Base-by-base conservation (phyloP, 2,329 filamentous ascomycete species). In the Phaeophleospora eucalypticola region DNA sequence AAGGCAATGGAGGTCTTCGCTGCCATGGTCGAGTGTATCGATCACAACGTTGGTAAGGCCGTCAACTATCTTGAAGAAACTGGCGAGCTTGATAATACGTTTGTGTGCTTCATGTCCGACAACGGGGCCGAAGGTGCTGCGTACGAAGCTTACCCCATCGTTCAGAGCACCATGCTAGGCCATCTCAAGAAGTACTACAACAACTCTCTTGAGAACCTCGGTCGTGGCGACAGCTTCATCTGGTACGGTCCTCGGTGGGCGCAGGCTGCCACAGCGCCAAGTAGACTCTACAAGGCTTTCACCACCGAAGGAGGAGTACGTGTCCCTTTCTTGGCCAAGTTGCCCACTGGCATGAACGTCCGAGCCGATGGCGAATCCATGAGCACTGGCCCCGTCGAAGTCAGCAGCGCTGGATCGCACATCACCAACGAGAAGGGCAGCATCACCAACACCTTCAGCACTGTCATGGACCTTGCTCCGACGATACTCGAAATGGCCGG, bases 11-110 rank as follows among this genome's bases (percentile, higher is more conserved):
- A 83, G 56, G 74, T 78, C 3, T 84, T 78, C 48, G 80, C 81
- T 0, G 81, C 71, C 10, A 84, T 84, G 78, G 80, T 83, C 2
- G 79, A 83, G 46, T 71, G 70, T 42, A 82, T 83, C 43, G 81
- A 84, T 55, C 61, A 62, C 47, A 80, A 64, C 82, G 48, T 84
- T 15, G 80, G 80, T 32, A 77, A 77, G 46, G 75, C 83, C 2
- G 65, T 82, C 17, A 67, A 78, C 29, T 77, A 82, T 54, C 71
- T 83, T 2, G 68, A 77, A 46, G 60, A 71, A 36, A 77, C 73
- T 2, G 77, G 73, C 46, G 80, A 84, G 58, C 68, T 80, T 0
- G 80, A 84, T 52, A 82, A 83, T 60, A 84, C 81, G 2, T 78
- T 83, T 50, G 71, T 84, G 41, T 73, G 76, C 58, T 83, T 84